Percentiles rank a stretch among this genome's conserved stretches.
These are phyloP conservation scores for Suillus subaureus DNA, from an alignment of 768 basidiomycete species.

Conservation along the genomic window DNA sequence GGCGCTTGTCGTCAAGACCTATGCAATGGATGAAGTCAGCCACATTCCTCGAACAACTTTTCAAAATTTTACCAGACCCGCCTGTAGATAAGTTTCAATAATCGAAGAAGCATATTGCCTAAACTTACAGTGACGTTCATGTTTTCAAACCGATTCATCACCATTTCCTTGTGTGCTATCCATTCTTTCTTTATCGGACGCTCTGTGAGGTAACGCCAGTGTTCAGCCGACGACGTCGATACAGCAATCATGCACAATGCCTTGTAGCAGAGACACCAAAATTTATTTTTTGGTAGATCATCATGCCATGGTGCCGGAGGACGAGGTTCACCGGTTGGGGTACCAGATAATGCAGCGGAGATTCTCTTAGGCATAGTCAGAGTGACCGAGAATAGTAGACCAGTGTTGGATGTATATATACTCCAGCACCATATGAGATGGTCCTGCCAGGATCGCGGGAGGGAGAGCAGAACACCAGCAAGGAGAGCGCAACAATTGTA, in stretches of 20 bases:
- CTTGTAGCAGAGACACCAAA: background rate
- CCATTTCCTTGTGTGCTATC: background rate
- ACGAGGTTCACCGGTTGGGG: background rate
- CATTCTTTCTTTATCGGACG: background rate
- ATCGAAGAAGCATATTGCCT: background rate
- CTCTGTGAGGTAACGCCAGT: background rate
- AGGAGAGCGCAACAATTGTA: background rate
- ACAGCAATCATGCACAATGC: slow-evolving; percentile 2
- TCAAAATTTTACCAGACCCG: background rate
- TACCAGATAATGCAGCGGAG: background rate
- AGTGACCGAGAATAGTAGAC: background rate
- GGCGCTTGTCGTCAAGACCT: background rate
- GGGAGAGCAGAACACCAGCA: background rate
- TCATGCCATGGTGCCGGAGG: background rate
- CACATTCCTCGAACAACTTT: background rate
- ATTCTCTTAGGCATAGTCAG: background rate
- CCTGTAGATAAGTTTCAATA: background rate
- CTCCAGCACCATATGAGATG: background rate
- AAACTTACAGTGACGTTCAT: background rate
- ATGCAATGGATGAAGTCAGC: background rate
- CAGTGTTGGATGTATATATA: background rate
- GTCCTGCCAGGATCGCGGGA: background rate
- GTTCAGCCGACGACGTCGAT: background rate
- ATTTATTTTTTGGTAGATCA: background rate
- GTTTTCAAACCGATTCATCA: background rate